A percentile compares a stretch with the other conserved stretches of the same genome.
These are phyloP conservation scores for Lentinula sp. DNA, from an alignment of 768 basidiomycete genomes.

Conservation along the genomic window DNA sequence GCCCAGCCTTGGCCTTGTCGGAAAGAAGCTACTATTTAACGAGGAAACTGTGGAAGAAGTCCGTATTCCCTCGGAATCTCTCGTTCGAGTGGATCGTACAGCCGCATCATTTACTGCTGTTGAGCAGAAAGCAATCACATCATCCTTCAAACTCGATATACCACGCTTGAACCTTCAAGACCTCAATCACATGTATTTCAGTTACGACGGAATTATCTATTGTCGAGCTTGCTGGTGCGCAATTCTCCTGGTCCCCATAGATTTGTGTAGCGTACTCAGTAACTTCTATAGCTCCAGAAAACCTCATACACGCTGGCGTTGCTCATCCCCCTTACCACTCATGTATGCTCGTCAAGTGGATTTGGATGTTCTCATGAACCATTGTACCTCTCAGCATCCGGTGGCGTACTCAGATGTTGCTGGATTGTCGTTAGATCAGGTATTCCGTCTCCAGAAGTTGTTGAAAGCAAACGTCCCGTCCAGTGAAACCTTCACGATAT, in stretches of 20 bases:
- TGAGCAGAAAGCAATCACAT: neutral
- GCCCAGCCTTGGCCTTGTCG: neutral
- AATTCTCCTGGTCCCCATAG: neutral
- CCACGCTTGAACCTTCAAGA: neutral
- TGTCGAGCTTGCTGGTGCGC: slow-evolving; percentile 3
- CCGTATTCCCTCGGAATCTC: neutral
- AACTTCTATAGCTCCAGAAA: neutral
- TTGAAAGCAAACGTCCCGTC: neutral
- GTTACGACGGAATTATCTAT: neutral
- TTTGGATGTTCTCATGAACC: slow-evolving; percentile 4
- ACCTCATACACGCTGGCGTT: neutral
- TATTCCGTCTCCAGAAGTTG: neutral
- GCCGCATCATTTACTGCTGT: neutral
- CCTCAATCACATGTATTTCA: slow-evolving; percentile 1
- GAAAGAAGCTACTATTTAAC: neutral
- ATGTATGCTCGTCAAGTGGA: neutral
- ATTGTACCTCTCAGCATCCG: slow-evolving; percentile 4
- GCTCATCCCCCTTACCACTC: neutral
- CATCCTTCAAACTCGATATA: neutral
- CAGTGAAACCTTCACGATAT: neutral
- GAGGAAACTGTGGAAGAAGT: neutral
- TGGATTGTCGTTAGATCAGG: slow-evolving; percentile 2
- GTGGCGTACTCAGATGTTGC: neutral
- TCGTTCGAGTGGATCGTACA: neutral
- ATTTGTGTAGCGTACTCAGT: neutral